These are phyloP conservation scores for Aspergillus avenaceus DNA, from an alignment of 495 filamentous ascomycete genomes.

Conservation along the genomic window DNA sequence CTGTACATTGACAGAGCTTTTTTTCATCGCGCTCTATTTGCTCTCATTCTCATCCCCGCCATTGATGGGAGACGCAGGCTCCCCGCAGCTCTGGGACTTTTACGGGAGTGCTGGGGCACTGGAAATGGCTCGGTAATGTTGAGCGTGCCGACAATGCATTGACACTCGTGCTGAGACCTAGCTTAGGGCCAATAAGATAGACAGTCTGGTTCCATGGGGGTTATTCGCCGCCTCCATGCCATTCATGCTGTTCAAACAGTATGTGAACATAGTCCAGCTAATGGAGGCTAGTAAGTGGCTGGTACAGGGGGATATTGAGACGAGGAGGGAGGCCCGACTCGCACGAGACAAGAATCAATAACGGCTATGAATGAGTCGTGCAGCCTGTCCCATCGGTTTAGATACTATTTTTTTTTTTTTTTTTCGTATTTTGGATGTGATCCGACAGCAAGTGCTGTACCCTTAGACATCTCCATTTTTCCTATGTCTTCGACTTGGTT, in stretches of 20 bases:
- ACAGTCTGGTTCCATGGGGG: background rate
- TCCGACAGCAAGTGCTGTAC: too few relatives aligned
- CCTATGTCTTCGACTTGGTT: too few relatives aligned
- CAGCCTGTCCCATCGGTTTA: too few relatives aligned
- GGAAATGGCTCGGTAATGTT: slow-evolving; percentile 6
- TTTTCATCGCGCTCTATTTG: slow-evolving; percentile 85
- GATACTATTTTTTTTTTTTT: too few relatives aligned
- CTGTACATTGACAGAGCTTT: slow-evolving; percentile 75
- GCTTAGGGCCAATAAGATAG: background rate
- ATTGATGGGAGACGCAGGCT: too few relatives aligned
- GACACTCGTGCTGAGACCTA: background rate
- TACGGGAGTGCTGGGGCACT: slow-evolving; percentile 2
- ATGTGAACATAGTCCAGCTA: slow-evolving; percentile 77
- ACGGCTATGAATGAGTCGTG: too few relatives aligned
- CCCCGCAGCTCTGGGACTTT: slow-evolving; percentile 17
- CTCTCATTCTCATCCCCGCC: slow-evolving; percentile 73
- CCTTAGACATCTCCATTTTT: too few relatives aligned
- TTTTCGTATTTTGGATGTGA: too few relatives aligned
- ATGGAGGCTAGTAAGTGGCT: slow-evolving; percentile 79
- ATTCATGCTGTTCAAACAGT: slow-evolving; percentile 74
- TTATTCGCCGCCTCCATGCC: background rate
- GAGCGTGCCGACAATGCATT: too few relatives aligned
- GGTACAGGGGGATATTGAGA: slow-evolving; percentile 66
- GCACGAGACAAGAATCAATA: too few relatives aligned
- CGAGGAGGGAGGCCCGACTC: slow-evolving; percentile 1